A percentile compares a stretch with the other conserved stretches of the same genome.
Evolutionary conservation across 2,329 filamentous ascomycete species (phyloP).

Genomic region (Hypoxylon sp.): DNA sequence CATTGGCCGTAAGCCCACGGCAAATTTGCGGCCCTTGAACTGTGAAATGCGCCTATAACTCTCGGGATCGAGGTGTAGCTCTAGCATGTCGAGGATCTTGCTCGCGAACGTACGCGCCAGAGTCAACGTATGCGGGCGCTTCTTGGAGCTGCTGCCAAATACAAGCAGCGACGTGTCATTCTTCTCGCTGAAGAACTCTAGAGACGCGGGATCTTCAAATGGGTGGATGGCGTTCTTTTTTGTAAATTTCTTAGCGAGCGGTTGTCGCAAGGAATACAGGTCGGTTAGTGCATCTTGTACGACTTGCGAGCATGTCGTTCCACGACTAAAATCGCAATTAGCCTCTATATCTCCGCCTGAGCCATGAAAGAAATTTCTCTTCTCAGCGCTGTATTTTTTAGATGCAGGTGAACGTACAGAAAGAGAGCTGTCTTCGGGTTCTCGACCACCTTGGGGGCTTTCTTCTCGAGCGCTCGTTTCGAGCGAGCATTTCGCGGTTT

Average conservation of each 20-base stretch:
- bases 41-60: slow-evolving; percentile 78
- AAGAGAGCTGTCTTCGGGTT: slow-evolving; percentile 93
- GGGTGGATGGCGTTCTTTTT: slow-evolving; percentile 98
- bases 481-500: slow-evolving; percentile 84
- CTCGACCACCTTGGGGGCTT: slow-evolving; percentile 89
- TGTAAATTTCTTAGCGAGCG: slow-evolving; percentile 89
- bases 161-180: slow-evolving; percentile 91
- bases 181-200: slow-evolving; percentile 97
- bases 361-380: no score
- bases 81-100: slow-evolving; percentile 94
- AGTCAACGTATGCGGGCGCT: slow-evolving; percentile 91
- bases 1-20: slow-evolving; percentile 89
- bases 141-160: slow-evolving; percentile 90
- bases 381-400: not conserved
- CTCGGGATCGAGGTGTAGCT: slow-evolving; percentile 85
- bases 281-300: slow-evolving; percentile 88
- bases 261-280: slow-evolving; percentile 86
- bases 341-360: not conserved
- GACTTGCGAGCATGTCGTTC: slow-evolving; percentile 86
- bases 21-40: slow-evolving; percentile 83
- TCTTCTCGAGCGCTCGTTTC: slow-evolving; percentile 94
- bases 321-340: slow-evolving; percentile 64
- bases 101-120: slow-evolving; percentile 85
- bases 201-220: slow-evolving; percentile 88
- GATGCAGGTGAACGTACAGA: slow-evolving; percentile 62